Percentiles rank a stretch among this genome's conserved stretches.
Conservation (phyloP, 2,329 filamentous ascomycete genomes). For the Penicillium verrucosum region DNA sequence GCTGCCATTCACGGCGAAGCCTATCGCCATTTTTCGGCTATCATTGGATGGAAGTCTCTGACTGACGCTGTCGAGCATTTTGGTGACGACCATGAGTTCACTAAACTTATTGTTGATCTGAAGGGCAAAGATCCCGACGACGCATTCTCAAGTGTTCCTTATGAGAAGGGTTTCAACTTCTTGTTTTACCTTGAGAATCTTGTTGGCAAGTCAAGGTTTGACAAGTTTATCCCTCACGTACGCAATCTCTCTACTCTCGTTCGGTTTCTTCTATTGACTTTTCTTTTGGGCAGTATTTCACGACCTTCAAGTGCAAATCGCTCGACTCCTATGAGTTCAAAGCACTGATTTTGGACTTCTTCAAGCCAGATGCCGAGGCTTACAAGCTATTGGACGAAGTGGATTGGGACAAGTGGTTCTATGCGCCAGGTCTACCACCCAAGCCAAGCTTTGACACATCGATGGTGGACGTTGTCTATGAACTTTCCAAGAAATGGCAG, state of each 20-base stretch:
- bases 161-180: constrained; percentile 96
- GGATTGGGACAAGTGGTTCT: constrained; percentile 89
- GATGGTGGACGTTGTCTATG: constrained; percentile 80
- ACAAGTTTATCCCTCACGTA: constrained; percentile 85
- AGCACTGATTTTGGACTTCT: constrained; percentile 80
- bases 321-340: constrained; percentile 95
- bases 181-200: constrained; percentile 86
- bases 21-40: constrained; percentile 88
- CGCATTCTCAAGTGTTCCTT: constrained; percentile 86
- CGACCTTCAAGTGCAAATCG: constrained; percentile 76
- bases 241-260: constrained; percentile 5
- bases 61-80: constrained; percentile 75
- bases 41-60: constrained; percentile 91
- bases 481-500: constrained; percentile 78
- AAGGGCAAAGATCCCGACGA: constrained; percentile 93
- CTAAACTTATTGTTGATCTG: constrained; percentile 81
- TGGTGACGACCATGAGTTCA: constrained; percentile 85
- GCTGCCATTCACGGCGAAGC: constrained; percentile 66
- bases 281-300: constrained; percentile 63
- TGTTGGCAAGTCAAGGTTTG: constrained; percentile 80
- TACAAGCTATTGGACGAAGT: constrained; percentile 64
- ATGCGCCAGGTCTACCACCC: constrained; percentile 79
- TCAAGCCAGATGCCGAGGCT: constrained; percentile 62
- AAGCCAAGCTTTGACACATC: constrained; percentile 90
- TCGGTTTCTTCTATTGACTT: constrained; percentile 3